These are phyloP conservation scores for Catharanthus roseus DNA, from an alignment of 257 asterid species.

Conservation along the genomic window DNA sequence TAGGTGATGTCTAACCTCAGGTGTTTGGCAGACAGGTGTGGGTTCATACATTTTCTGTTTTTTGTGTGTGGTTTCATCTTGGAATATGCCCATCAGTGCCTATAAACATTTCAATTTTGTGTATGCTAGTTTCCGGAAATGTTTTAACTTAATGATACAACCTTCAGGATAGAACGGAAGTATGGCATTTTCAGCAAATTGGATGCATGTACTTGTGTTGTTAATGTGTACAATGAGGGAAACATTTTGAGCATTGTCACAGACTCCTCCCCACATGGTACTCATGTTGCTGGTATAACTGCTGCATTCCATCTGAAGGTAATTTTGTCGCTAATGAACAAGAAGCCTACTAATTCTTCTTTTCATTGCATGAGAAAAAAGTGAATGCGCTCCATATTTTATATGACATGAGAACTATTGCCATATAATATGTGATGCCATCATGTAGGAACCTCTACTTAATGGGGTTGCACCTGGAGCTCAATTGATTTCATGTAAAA, in stretches of 20 bases:
- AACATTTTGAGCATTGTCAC: slow-evolving; percentile 90
- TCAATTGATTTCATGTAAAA: slow-evolving; percentile 89
- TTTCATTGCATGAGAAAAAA: not conserved
- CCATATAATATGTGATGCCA: slow-evolving; percentile 10
- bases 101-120: not conserved
- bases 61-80: not conserved
- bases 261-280: slow-evolving; percentile 93
- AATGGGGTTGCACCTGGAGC: slow-evolving; percentile 99
- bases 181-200: slow-evolving; percentile 84
- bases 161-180: slow-evolving; percentile 76
- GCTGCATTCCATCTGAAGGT: slow-evolving; percentile 89
- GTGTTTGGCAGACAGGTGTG: not conserved
- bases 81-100: not conserved
- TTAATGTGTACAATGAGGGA: slow-evolving; percentile 72
- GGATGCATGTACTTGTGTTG: slow-evolving; percentile 83
- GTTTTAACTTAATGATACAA: not conserved
- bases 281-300: slow-evolving; percentile 97
- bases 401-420: not conserved
- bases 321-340: slow-evolving; percentile 8
- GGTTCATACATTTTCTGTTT: not conserved
- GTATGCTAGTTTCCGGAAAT: not conserved
- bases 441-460: slow-evolving; percentile 77
- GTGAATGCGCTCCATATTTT: not conserved
- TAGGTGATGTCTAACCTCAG: not conserved
- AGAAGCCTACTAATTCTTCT: not conserved